Percentiles rank a stretch among this genome's conserved stretches.
phyloP scores from a whole-genome alignment of 352 stramenopile genomes.

The Globisporangium middletonii region DNA sequence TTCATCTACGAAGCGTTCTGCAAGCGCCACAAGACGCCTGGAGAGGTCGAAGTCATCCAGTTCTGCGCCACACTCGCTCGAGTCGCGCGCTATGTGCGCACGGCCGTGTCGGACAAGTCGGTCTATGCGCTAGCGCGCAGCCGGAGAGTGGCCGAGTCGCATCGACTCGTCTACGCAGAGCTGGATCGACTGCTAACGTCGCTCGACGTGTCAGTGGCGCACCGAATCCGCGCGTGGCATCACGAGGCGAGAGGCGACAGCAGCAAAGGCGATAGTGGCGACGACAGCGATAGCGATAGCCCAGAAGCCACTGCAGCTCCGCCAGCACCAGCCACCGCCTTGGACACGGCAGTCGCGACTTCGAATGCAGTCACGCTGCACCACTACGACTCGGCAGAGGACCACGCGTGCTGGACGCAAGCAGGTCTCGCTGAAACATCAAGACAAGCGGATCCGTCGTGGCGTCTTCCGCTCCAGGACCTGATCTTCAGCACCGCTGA shows the following conservation, averaged over 20 bases:
- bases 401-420: neutral
- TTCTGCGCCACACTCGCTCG: neutral
- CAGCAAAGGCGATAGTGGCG: neutral
- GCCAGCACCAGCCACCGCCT: too few relatives aligned
- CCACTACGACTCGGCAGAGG: neutral
- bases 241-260: neutral
- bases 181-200: neutral
- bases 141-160: neutral
- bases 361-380: neutral
- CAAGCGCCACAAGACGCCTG: neutral
- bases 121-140: neutral
- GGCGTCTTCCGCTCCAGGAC: neutral
- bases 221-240: neutral
- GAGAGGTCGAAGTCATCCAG: neutral
- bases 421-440: neutral
- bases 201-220: neutral
- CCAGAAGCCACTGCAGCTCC: neutral
- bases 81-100: slow-evolving; percentile 1
- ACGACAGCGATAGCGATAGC: neutral
- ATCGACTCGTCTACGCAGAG: neutral
- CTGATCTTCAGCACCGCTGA: neutral
- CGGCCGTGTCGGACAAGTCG: slow-evolving; percentile 6
- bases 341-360: neutral
- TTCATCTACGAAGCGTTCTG: neutral
- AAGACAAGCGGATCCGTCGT: neutral